Base-by-base conservation (phyloP, 2,329 filamentous ascomycete species). In the Periconia sp. region DNA sequence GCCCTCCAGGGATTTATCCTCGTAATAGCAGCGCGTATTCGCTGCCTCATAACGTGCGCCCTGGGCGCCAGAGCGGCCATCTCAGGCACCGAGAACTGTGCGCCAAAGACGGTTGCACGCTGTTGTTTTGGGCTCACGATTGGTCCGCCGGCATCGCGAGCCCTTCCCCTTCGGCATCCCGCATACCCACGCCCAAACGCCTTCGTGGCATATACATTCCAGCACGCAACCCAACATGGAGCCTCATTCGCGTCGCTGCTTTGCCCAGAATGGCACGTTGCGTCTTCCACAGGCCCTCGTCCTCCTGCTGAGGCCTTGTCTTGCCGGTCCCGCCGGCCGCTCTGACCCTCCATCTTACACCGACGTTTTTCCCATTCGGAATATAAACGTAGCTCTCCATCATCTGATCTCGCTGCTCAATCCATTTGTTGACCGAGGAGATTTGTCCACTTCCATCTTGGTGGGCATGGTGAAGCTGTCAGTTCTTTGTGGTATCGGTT, bases 381-480 rank as follows among this genome's bases (percentile, higher is more conserved):
- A 40, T 62, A 66, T 68, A 68, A 67, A 56, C 44, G 46, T 53
- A 34, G 35, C 50, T 13, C 26, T 53, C 24, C 43, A 53, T 46
- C 54, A 44, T 40, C 33, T 65, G 48, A 22, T 60, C 36, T 37
- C 42, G 13, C 29, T 56, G 21, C 37, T 63, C 33, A 57, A 59
- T 40, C 57, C 57, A 31, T 62, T 67, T 42, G 48, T 48, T 49
- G 16, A 51, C 47, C 46, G 48, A 43, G 38, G 48, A 50, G 47
- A 47, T 37, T 43, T 40, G 40, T 30, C 39, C 16, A 46, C 52
- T 30, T 50, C 59, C 48, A 58, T 49, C 42, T 54, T 57, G 40
- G 65, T 66, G 63, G 67, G 66, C 55, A 71, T 71, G 68, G 65
- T 67, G 34, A 59, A 68, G 51, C 46, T 70, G 53, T 59, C 66